Percentiles rank a stretch among this genome's conserved stretches.
phyloP scores from a whole-genome alignment of 176 grass and related monocot species.

The Lolium multiflorum region DNA sequence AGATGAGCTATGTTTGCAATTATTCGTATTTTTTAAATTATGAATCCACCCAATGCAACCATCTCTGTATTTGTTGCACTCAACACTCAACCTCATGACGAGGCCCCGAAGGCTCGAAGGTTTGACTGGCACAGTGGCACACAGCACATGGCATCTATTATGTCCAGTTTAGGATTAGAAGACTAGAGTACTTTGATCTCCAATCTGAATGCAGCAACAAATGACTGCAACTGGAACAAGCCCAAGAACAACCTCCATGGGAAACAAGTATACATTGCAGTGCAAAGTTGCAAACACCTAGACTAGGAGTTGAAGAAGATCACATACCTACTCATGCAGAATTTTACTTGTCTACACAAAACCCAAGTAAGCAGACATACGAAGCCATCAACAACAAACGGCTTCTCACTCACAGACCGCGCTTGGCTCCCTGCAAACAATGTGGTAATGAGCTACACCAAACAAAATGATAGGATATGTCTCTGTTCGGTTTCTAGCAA shows the following conservation, averaged over 20 bases:
- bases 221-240: no score
- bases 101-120: no score
- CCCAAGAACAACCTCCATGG: background rate
- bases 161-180: no score
- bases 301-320: background rate
- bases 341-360: background rate
- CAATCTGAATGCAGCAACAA: no score
- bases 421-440: background rate
- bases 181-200: no score
- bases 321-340: background rate
- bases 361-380: no score
- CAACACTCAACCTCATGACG: no score
- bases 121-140: no score
- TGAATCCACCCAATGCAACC: no score
- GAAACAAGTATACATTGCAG: background rate
- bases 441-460: background rate
- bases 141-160: no score
- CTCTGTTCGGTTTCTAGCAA: background rate
- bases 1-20: background rate
- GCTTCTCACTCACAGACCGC: background rate
- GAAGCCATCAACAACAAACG: background rate
- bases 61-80: no score
- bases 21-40: no score
- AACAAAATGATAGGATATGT: slow-evolving; percentile 4
- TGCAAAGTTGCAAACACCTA: background rate